These are phyloP conservation scores for Alternaria gansuensis DNA, from an alignment of 2,329 filamentous ascomycete species.

Conservation along the genomic window DNA sequence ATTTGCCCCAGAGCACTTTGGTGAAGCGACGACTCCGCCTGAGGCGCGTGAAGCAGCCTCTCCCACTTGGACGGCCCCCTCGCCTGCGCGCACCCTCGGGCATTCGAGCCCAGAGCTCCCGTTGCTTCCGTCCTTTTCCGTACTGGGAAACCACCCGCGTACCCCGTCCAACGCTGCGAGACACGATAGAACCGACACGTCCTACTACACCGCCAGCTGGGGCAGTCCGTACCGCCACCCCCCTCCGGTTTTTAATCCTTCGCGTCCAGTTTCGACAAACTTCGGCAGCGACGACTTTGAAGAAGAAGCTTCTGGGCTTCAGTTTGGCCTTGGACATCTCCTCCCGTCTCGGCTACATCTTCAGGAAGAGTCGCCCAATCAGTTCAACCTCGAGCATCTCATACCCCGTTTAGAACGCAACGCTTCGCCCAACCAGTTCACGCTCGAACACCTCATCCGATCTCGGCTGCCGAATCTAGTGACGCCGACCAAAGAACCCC, in stretches of 20 bases:
- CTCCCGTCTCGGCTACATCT: slow-evolving; percentile 48
- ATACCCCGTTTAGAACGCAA: slow-evolving; percentile 47
- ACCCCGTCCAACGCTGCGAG: slow-evolving; percentile 49
- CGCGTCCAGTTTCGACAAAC: slow-evolving; percentile 40
- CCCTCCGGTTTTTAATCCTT: slow-evolving; percentile 55
- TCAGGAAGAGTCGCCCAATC: slow-evolving; percentile 46
- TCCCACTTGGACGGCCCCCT: slow-evolving; percentile 52
- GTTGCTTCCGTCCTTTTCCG: slow-evolving; percentile 47
- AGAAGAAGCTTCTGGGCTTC: slow-evolving; percentile 47
- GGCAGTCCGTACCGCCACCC: slow-evolving; percentile 85
- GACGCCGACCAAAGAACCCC: slow-evolving; percentile 38
- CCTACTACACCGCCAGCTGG: slow-evolving; percentile 82
- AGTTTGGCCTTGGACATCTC: slow-evolving; percentile 53
- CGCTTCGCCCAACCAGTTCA: slow-evolving; percentile 49
- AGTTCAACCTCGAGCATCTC: slow-evolving; percentile 53
- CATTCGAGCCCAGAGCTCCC: slow-evolving; percentile 56
- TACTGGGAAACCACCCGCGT: slow-evolving; percentile 43
- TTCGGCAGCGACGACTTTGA: slow-evolving; percentile 53
- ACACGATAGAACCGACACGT: slow-evolving; percentile 56
- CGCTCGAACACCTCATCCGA: slow-evolving; percentile 52
- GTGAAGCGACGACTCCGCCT: slow-evolving; percentile 34
- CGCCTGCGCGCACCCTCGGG: slow-evolving; percentile 53
- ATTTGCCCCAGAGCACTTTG: slow-evolving; percentile 38
- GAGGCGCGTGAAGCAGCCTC: slow-evolving; percentile 41
- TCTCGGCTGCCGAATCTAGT: slow-evolving; percentile 46